Evolutionary conservation across 306 rosid species (phyloP).

Genomic region (Hylodesmum podocarpum): DNA sequence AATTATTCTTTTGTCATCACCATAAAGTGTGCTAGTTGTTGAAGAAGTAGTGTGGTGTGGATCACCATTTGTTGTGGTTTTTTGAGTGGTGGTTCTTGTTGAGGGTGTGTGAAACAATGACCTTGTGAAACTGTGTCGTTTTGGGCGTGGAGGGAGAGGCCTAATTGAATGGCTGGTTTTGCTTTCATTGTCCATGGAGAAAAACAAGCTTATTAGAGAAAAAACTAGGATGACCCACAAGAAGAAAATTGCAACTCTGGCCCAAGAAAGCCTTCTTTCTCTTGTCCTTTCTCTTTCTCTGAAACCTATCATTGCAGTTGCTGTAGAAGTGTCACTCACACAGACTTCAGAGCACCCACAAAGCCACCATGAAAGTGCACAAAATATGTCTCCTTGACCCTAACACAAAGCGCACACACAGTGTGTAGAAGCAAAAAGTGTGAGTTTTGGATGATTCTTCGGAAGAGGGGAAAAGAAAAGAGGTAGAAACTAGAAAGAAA

Average conservation of each 20-base stretch:
- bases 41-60: constrained; percentile 24
- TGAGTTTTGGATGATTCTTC: constrained; percentile 34
- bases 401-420: not conserved
- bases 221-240: constrained; percentile 62
- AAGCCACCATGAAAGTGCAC: constrained; percentile 38
- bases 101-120: constrained; percentile 50
- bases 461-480: constrained; percentile 21
- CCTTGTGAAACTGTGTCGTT: constrained; percentile 19
- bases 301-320: constrained; percentile 53
- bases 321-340: not conserved
- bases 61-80: not conserved
- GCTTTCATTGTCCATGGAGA: constrained; percentile 29
- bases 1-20: constrained; percentile 65
- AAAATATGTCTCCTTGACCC: constrained; percentile 7
- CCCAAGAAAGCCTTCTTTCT: constrained; percentile 24
- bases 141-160: not conserved
- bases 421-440: constrained; percentile 23
- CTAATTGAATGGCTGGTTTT: not conserved
- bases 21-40: constrained; percentile 43
- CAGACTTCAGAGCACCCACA: constrained; percentile 32
- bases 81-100: not conserved
- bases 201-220: constrained; percentile 43
- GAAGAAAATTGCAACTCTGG: constrained; percentile 40
- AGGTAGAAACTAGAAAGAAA: not conserved
- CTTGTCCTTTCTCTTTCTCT: constrained; percentile 45